These are phyloP conservation scores for Macrotyloma uniflorum DNA, from an alignment of 306 rosid species.

Conservation along the genomic window DNA sequence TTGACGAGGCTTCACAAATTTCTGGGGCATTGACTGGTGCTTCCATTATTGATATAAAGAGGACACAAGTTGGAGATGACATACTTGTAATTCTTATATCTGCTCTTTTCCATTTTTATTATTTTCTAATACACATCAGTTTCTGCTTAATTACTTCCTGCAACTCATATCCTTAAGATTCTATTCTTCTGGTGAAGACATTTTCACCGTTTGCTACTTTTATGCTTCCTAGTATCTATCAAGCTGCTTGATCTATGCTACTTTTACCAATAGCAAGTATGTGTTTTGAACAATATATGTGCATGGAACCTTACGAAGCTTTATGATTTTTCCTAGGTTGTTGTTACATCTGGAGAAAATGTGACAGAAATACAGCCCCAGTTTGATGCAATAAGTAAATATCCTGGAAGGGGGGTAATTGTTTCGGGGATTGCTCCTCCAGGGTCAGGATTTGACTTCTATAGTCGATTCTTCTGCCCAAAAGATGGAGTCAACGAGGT, in stretches of 20 bases:
- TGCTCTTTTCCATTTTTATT: neutral
- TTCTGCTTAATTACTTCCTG: constrained; percentile 6
- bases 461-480: constrained; percentile 57
- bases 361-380: constrained; percentile 55
- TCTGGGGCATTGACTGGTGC: constrained; percentile 49
- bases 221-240: neutral
- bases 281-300: neutral
- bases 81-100: constrained; percentile 35
- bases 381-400: constrained; percentile 51
- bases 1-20: constrained; percentile 38
- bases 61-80: constrained; percentile 26
- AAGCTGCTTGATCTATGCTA: neutral
- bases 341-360: constrained; percentile 50
- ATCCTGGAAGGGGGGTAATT: constrained; percentile 61
- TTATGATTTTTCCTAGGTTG: constrained; percentile 50
- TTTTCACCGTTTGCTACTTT: neutral
- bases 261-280: neutral
- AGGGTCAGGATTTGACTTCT: constrained; percentile 61
- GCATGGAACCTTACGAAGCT: constrained; percentile 18
- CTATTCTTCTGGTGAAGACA: constrained; percentile 47
- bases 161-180: too few species aligned
- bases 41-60: constrained; percentile 42
- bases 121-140: neutral
- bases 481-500: constrained; percentile 60
- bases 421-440: constrained; percentile 59